Base-by-base conservation (phyloP, 208 protist species). In the Cochliopodium minus region DNA sequence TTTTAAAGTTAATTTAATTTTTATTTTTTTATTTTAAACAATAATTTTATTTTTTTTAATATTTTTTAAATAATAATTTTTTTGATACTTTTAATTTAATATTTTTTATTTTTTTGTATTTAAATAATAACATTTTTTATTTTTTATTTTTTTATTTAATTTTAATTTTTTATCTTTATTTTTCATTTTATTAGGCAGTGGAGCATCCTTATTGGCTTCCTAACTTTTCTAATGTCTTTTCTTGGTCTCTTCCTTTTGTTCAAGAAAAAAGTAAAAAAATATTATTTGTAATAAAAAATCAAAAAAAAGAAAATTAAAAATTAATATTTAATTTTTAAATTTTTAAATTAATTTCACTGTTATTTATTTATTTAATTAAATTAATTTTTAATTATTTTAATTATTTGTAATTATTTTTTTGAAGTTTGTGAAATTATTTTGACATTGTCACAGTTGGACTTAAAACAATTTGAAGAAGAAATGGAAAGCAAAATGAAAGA, bases 181-280 rank as follows among this genome's bases (percentile, higher is more conserved):
- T n/a, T n/a, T n/a, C n/a, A n/a, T n/a, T n/a, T n/a, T n/a, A n/a
- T n/a, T n/a, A n/a, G n/a, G n/a, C n/a, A n/a, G n/a, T 52, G 34
- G 75, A 67, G 11, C 85, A 91, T 64, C 85, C 85, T 9, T 91
- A 91, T 67, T 91, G 79, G 71, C 69, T 91, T 38, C 85, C 85
- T 46, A 90, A 90, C 62, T 91, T 91, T 61, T 83, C 88, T 77
- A 75, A 90, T 66, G 85, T 82, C n/a, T 91, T 91, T 59, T 67
- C 66, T 20, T 87, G 80, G 81, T 89, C 83, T 1, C 57, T 91
- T 23, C 85, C 85, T 13, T 90, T 90, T 47, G 80, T 91, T 9
- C 79, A 71, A 7, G 83, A 91, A 47, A 91, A 91, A 49, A 52
- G 70, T 11, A 73, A 32, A 32, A 17, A 77, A 11, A 76, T 77